Percentiles rank a stretch among this genome's conserved stretches.
phyloP scores from a whole-genome alignment of 75 land plant species.

The Pinus albicaulis region DNA sequence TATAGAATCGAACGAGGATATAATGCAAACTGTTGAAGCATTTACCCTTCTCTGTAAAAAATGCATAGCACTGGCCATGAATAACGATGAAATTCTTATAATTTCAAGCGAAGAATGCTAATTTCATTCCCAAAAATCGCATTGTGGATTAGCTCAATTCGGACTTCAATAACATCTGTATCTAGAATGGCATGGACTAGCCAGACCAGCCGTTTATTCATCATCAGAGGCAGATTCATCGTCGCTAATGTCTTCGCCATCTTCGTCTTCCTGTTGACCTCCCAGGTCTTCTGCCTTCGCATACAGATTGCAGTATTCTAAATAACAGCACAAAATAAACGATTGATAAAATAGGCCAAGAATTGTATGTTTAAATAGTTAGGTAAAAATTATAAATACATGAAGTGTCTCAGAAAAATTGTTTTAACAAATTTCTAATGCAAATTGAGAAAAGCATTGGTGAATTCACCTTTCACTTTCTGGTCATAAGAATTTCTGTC shows the following conservation, averaged over 20 bases:
- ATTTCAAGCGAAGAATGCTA: no score
- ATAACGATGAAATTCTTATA: no score
- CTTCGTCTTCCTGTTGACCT: background rate
- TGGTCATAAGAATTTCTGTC: constrained; percentile 25
- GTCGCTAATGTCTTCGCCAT: background rate
- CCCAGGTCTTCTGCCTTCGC: background rate
- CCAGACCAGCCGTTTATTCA: background rate
- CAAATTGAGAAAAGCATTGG: background rate
- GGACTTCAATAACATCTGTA: no score
- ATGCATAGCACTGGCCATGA: no score
- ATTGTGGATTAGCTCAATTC: no score
- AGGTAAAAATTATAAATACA: background rate
- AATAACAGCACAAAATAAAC: background rate
- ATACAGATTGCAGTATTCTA: background rate
- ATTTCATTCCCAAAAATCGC: no score
- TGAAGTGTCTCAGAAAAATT: background rate
- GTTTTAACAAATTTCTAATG: background rate
- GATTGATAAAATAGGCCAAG: no score
- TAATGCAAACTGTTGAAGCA: no score
- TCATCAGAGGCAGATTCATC: constrained; percentile 2
- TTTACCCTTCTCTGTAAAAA: no score
- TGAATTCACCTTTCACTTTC: constrained; percentile 36
- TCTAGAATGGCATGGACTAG: background rate
- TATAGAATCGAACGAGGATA: no score
- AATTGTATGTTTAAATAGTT: no score